Evolutionary conservation across 495 filamentous ascomycete genomes (phyloP).

Genomic region (Annulohypoxylon moriforme): DNA sequence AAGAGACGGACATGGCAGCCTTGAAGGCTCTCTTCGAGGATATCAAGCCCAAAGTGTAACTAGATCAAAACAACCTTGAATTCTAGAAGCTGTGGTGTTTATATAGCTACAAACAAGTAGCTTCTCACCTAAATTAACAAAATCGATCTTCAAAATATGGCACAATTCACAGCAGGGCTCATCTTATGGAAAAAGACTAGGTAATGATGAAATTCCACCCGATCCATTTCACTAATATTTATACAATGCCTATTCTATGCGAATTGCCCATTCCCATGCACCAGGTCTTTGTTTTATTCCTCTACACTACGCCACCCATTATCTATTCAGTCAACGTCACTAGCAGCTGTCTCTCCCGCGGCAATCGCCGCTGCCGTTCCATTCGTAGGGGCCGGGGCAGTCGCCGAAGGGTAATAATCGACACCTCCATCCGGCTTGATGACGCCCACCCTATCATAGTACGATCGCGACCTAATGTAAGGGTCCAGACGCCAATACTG

Average conservation of each 20-base stretch:
- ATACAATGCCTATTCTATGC: conserved; percentile 35
- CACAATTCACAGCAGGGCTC: neutral
- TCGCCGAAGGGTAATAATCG: conserved; percentile 70
- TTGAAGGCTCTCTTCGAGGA: conserved; percentile 83
- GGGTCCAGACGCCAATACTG: conserved; percentile 91
- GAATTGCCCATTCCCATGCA: conserved; percentile 4
- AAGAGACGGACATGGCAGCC: conserved; percentile 82
- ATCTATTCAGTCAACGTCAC: conserved; percentile 65
- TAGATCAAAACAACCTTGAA: neutral
- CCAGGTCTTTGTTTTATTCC: neutral
- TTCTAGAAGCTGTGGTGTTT: neutral
- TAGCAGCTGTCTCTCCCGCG: conserved; percentile 55
- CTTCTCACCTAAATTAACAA: neutral
- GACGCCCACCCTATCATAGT: conserved; percentile 80
- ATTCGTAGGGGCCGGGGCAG: conserved; percentile 40
- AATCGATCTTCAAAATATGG: neutral
- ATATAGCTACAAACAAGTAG: neutral
- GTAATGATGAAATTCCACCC: neutral
- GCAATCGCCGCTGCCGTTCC: conserved; percentile 43
- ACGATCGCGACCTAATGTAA: conserved; percentile 75
- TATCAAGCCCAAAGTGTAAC: conserved; percentile 88
- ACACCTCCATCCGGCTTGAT: conserved; percentile 72
- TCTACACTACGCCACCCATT: neutral
- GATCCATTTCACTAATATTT: conserved; percentile 23
- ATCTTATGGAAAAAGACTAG: neutral